Base-by-base conservation (phyloP, 2,329 filamentous ascomycete genomes). In the Aureobasidium pullulans region DNA sequence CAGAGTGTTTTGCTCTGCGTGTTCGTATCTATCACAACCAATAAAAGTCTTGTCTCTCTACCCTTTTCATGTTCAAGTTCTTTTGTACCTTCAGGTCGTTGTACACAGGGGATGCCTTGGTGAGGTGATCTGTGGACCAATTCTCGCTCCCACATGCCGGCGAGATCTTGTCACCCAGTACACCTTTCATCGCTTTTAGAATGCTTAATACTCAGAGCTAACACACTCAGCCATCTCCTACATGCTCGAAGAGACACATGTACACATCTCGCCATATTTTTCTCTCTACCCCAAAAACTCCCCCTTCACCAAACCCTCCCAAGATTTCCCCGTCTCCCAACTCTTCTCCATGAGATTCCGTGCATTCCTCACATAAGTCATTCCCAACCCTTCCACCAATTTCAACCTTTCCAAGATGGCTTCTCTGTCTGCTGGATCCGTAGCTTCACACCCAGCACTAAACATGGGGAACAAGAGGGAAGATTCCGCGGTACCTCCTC, bases 391-490 rank as follows among this genome's bases (percentile, higher is more conserved):
- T 73, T 93, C 88, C 1, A 90, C 82, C 16, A 80, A 80, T 68
- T 78, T 77, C 68, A 94, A 78, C 49, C 89, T 78, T 64, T 84
- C 81, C 66, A 89, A 75, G 39, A 93, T 83, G 66, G 83, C 78
- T 28, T 75, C 73, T 52, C 84, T 77, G 65, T 87, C 81, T 2
- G 72, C 72, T 36, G 76, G 67, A 50, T 84, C 80, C 59, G 75
- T 75, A 1, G 85, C 84, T 70, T 94, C 88, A 64, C 88, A 92
- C 0, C 89, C 90, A 1, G 89, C 89, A 1, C 88, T 89, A 71
- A 94, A 94, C 74, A 94, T 84, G 0, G 90, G 89, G 64, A 94
- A 92, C 40, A 94, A 71, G 16, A 89, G 75, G 66, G 88, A 90
- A 8, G 84, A 85, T 71, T 93, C 89, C 0, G 88, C 88, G 15